Conservation (phyloP, 306 rosid species). For the Trichosanthes truncata region DNA sequence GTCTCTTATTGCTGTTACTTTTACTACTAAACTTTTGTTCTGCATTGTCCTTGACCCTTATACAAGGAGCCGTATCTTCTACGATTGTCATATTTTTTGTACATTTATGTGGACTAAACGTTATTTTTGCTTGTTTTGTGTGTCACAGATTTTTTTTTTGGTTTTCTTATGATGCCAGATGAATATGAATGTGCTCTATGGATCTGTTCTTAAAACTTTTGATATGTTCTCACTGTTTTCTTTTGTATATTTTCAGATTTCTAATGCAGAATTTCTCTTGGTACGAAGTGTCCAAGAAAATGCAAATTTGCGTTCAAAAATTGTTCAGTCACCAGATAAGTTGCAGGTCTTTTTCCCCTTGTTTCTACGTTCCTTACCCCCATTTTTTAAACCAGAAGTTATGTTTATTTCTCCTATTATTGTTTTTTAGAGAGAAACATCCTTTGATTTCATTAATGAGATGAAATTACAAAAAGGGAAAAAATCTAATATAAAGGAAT, state of each 20-base stretch:
- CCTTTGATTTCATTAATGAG: background rate
- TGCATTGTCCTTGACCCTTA: background rate
- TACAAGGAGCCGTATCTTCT: background rate
- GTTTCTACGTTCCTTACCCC: background rate
- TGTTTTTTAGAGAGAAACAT: background rate
- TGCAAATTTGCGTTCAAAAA: constrained; percentile 63
- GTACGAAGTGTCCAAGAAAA: constrained; percentile 69
- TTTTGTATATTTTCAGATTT: constrained; percentile 37
- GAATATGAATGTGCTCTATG: background rate
- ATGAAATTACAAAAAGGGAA: background rate
- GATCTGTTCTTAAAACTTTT: background rate
- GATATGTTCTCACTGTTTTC: background rate
- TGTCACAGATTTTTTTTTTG: background rate
- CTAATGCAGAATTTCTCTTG: constrained; percentile 57
- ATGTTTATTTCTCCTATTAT: background rate
- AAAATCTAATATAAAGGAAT: too few species aligned
- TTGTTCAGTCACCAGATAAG: constrained; percentile 87
- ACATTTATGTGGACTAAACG: background rate
- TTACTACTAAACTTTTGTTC: background rate
- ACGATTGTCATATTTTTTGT: background rate
- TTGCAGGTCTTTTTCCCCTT: constrained; percentile 41
- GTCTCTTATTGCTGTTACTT: background rate
- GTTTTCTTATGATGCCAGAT: background rate
- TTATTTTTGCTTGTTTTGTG: background rate
- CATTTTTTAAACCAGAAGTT: background rate